Base-by-base conservation (phyloP, 257 asterid genomes). In the Penstemon newberryi region DNA sequence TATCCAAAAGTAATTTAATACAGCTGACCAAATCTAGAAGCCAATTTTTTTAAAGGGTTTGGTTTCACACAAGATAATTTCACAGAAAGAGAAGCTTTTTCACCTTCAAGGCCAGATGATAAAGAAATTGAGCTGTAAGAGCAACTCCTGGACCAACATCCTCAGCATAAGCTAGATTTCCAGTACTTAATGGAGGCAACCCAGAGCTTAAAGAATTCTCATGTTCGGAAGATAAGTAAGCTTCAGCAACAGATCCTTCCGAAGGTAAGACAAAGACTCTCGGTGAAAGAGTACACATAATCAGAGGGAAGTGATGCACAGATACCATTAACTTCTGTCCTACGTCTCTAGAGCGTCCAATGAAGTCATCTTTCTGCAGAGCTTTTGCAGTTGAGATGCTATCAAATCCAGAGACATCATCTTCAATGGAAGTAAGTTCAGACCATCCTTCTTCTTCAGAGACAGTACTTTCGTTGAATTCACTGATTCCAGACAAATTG, bases 181-280 rank as follows among this genome's bases (percentile, higher is more conserved):
- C 97, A 6, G 85, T 83, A 74, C 89, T 89, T 77, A 89, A 70
- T 51, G 97, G 85, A 79, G 99, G 99, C 79, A 94, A 85, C 50
- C 95, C 97, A 38, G 76, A 86, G 85, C 99, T 94, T 75, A 94
- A 68, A 45, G 96, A 94, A 77, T 83, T 86, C 74, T 87, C 96
- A 70, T 80, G 87, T 76, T 86, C 86, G 69, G 81, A 10, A 46
- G 96, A 91, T 67, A 94, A 76, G 80, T 81, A 71, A 37, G 96
- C 96, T 83, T 91, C 96, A 66, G 97, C 91, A 70, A 83, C 76
- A 70, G 89, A 91, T 70, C 99, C 97, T 88, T 94, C 96, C 74
- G 99, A 89, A 82, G 99, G 99, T 75, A 94, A 79, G 81, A 89
- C 96, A 76, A 94, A 94, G 73, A 84, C 89, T 83, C 93, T 82